Conservation (phyloP, 1,284 basidiomycete genomes). For the Vanrija pseudolonga region DNA sequence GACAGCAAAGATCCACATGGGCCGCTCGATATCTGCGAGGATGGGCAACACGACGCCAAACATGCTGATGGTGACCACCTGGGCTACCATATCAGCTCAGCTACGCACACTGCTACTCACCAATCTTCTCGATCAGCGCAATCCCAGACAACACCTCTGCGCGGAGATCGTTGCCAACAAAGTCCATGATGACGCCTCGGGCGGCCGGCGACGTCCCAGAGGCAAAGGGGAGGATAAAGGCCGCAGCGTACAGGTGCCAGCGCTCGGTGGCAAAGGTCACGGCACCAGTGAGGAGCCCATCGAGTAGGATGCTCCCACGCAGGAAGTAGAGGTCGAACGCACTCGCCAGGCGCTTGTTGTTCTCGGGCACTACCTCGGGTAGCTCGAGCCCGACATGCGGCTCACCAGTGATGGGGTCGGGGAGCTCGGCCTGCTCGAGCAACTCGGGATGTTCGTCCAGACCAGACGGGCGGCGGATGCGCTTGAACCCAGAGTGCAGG, state of each 20-base stretch:
- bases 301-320: conserved; percentile 34
- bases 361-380: conserved; percentile 8
- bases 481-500: neutral
- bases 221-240: conserved; percentile 39
- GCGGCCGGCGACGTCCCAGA: conserved; percentile 41
- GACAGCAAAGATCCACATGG: conserved; percentile 28
- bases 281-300: conserved; percentile 31
- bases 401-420: conserved; percentile 10
- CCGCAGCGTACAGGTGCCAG: conserved; percentile 42
- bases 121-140: conserved; percentile 40
- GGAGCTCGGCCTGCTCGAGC: conserved; percentile 15
- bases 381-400: conserved; percentile 6
- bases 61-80: conserved; percentile 27
- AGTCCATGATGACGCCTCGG: conserved; percentile 43
- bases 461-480: neutral
- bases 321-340: conserved; percentile 42
- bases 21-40: conserved; percentile 27
- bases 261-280: conserved; percentile 22
- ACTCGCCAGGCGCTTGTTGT: conserved; percentile 3
- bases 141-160: conserved; percentile 39
- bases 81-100: conserved; percentile 15
- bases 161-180: conserved; percentile 29
- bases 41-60: conserved; percentile 32
- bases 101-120: neutral
- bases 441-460: conserved; percentile 14